Evolutionary conservation across 139 green algal species (phyloP).

Genomic region (Tetraselmis chui): DNA sequence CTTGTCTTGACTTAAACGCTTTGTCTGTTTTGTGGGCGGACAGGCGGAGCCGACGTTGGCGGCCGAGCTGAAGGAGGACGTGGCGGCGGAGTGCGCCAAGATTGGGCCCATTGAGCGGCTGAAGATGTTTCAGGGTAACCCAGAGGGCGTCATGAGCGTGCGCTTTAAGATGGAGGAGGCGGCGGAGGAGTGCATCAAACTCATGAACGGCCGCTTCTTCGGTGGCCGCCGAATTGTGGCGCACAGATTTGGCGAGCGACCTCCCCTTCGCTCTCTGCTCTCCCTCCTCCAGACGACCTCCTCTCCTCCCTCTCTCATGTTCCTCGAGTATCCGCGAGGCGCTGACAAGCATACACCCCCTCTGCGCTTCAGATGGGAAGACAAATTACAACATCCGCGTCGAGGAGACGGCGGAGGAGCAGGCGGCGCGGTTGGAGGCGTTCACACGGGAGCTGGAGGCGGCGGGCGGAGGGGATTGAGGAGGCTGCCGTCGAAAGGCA

Average conservation of each 20-base stretch:
- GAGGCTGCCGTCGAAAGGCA: too few species aligned
- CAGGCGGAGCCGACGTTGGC: conserved; percentile 18
- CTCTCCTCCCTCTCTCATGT: too few species aligned
- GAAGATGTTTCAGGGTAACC: conserved; percentile 65
- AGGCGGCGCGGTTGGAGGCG: conserved; percentile 64
- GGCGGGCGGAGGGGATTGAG: too few species aligned
- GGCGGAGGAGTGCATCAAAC: conserved; percentile 60
- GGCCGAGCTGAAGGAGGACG: conserved; percentile 78
- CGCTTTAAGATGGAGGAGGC: conserved; percentile 64
- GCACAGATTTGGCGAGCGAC: conserved; percentile 56
- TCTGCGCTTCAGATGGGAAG: conserved; percentile 48
- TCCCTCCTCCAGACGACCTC: too few species aligned
- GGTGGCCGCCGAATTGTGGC: conserved; percentile 67
- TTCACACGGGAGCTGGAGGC: conserved; percentile 66
- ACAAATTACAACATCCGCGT: conserved; percentile 69
- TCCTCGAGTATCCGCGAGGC: too few species aligned
- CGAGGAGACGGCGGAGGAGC: conserved; percentile 68
- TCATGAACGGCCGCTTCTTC: conserved; percentile 89
- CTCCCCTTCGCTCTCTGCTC: too few species aligned
- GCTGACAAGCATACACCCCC: too few species aligned
- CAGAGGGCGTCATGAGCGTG: conserved; percentile 75
- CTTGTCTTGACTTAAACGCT: too few species aligned
- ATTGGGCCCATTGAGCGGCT: conserved; percentile 54
- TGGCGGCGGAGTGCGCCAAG: conserved; percentile 68
- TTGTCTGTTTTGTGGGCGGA: too few species aligned